These are phyloP conservation scores for Paramecium sexaurelia DNA, from an alignment of 73 alveolate species.

Conservation along the genomic window DNA sequence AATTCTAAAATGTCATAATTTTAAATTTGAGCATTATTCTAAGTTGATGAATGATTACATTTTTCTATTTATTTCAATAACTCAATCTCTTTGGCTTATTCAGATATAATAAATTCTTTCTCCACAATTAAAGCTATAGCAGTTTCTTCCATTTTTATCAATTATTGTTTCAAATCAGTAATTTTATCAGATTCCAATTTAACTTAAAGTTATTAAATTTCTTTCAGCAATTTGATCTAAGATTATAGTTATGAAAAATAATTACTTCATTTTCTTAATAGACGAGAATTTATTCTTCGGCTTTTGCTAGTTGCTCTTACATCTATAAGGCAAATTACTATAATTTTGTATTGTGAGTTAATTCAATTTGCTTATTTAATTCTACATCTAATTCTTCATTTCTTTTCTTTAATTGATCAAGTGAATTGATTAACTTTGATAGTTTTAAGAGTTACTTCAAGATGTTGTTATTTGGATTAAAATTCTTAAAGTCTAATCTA, in stretches of 20 bases:
- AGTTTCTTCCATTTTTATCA: constrained; percentile 2
- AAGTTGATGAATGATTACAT: background rate
- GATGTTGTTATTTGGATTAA: background rate
- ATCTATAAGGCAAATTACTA: background rate
- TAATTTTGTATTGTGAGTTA: background rate
- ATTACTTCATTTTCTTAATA: background rate
- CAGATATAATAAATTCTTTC: background rate
- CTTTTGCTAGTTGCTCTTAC: constrained; percentile 12
- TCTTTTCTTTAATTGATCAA: background rate
- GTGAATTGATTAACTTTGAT: background rate
- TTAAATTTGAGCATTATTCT: background rate
- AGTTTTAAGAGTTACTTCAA: background rate
- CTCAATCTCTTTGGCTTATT: background rate
- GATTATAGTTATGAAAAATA: background rate
- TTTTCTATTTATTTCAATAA: background rate
- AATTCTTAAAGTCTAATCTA: background rate
- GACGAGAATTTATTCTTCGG: background rate
- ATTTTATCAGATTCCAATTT: background rate
- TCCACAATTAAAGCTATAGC: constrained; percentile 6
- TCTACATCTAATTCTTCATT: background rate
- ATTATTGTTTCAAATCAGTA: constrained; percentile 18
- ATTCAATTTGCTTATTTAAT: background rate
- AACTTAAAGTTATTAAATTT: background rate
- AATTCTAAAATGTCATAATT: background rate
- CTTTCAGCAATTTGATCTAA: background rate